These are phyloP conservation scores for Castanospermum australe DNA, from an alignment of 306 rosid genomes.

Conservation along the genomic window DNA sequence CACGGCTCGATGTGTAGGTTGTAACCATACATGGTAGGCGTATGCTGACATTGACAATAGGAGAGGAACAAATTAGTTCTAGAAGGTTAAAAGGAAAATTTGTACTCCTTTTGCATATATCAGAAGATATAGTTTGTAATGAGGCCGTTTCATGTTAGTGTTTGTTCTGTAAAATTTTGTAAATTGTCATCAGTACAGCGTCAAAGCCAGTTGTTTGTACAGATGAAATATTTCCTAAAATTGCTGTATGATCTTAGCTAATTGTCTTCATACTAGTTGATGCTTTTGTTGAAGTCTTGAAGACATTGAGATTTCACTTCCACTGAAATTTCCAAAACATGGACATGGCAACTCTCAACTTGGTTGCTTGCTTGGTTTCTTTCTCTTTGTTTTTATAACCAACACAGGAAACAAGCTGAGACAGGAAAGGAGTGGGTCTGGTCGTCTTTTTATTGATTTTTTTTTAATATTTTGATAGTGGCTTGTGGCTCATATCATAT, in stretches of 20 bases:
- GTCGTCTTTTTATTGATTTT: too few species aligned
- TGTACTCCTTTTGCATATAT: slow-evolving; percentile 27
- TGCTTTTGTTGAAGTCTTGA: slow-evolving; percentile 1
- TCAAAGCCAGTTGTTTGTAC: slow-evolving; percentile 18
- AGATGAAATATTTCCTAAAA: slow-evolving; percentile 16
- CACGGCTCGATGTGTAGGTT: slow-evolving; percentile 18
- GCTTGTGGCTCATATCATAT: too few species aligned
- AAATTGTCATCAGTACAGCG: slow-evolving; percentile 6
- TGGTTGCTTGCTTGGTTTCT: neutral
- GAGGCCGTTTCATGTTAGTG: slow-evolving; percentile 11
- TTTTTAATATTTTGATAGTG: too few species aligned
- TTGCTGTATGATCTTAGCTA: neutral
- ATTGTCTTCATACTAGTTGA: neutral
- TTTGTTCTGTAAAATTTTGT: slow-evolving; percentile 21
- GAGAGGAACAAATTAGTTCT: slow-evolving; percentile 11
- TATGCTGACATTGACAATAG: slow-evolving; percentile 22
- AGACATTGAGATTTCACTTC: neutral
- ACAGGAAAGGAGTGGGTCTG: too few species aligned
- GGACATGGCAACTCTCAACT: neutral
- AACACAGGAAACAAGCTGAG: neutral
- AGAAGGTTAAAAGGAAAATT: slow-evolving; percentile 29
- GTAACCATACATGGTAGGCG: slow-evolving; percentile 27
- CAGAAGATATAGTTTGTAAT: slow-evolving; percentile 28
- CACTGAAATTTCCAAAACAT: neutral
- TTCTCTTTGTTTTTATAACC: neutral